Evolutionary conservation across 2,329 filamentous ascomycete genomes (phyloP).

Genomic region (Alternaria sp.): DNA sequence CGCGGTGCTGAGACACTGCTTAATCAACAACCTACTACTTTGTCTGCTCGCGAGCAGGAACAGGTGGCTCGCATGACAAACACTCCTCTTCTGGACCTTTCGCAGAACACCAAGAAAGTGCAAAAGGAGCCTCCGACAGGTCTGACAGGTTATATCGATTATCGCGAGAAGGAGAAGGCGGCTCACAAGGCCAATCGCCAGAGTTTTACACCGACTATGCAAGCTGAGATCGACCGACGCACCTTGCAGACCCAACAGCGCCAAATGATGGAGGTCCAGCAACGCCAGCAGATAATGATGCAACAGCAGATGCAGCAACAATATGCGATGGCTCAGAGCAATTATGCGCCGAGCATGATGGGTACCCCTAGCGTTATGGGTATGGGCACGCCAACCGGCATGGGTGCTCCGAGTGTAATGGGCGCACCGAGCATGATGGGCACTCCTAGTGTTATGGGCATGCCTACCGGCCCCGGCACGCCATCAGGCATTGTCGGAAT

Average conservation of each 20-base stretch:
- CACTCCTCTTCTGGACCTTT: constrained; percentile 74
- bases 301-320: constrained; percentile 35
- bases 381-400: constrained; percentile 21
- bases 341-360: constrained; percentile 32
- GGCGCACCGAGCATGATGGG: constrained; percentile 35
- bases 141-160: constrained; percentile 79
- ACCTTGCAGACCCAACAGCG: constrained; percentile 39
- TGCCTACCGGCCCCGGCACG: constrained; percentile 20
- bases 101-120: constrained; percentile 52
- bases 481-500: constrained; percentile 28
- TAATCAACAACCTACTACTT: constrained; percentile 62
- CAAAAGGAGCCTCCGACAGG: constrained; percentile 56
- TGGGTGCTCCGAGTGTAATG: constrained; percentile 27
- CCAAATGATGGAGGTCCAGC: constrained; percentile 33
- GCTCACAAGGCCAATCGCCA: constrained; percentile 40
- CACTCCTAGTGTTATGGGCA: constrained; percentile 25
- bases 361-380: constrained; percentile 28
- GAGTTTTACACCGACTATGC: constrained; percentile 39
- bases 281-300: constrained; percentile 32
- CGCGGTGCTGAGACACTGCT: constrained; percentile 63
- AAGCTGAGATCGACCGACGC: constrained; percentile 46
- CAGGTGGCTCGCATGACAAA: constrained; percentile 84
- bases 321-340: constrained; percentile 32
- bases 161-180: constrained; percentile 75
- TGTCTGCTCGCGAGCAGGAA: constrained; percentile 89